Evolutionary conservation across 495 filamentous ascomycete genomes (phyloP), one percentile per base, ranked within the genome.

Genomic region (Tetracladium setigerum): DNA sequence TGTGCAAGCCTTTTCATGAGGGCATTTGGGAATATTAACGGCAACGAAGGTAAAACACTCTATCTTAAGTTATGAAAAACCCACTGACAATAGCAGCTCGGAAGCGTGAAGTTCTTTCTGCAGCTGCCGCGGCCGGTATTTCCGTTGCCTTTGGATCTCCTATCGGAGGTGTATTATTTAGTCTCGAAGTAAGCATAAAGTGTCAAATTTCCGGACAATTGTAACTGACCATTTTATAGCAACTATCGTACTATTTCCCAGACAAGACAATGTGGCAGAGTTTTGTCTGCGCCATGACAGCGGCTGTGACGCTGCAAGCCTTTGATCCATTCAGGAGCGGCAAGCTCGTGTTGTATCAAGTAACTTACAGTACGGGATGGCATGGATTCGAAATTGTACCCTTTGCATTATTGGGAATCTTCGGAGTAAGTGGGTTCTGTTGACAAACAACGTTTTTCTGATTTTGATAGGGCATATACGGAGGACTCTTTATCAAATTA

Each of bases 221-320:
- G 10, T 16, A 38, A 19, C 46, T 15, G 35, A 43, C 17, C 8
- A 9, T 16, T 18, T 17, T 5, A 32, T 17, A 62, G 77, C 91
- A 96, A 74, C 68, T 98, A 11, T 95, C 89, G 1, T 98, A 97
- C 67, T 98, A 97, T 63, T 98, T 98, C 53, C 92, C 92, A 1
- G 92, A 98, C 59, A 97, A 96, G 62, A 95, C 92, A 1, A 98
- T 98, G 92, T 98, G 92, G 92, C 91, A 96, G 61, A 95, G 88
- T 61, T 97, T 98, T 66, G 92, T 98, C 14, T 95, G 91, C 57
- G 92, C 92, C 57, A 97, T 97, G 90, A 84, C 95, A 10, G 92
- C 92, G 13, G 90, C 94, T 13, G 87, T 97, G 8, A 88, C 87
- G 13, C 66, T 98, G 22, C 91, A 98, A 62, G 87, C 87, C 24